Conservation (phyloP, 768 basidiomycete species). For the Vararia minispora region DNA sequence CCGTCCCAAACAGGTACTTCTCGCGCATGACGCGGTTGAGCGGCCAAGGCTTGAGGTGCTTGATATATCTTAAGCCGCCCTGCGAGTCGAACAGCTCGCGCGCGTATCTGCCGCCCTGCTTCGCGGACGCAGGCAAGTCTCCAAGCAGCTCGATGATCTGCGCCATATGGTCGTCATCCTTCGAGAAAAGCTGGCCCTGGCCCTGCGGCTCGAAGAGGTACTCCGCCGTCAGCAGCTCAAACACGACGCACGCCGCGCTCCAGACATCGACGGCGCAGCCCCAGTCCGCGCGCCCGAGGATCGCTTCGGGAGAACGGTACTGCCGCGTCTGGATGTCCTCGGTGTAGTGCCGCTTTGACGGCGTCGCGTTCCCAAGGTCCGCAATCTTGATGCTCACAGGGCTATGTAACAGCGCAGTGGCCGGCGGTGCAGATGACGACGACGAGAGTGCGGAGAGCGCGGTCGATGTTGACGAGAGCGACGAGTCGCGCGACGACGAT, state of each 20-base stretch:
- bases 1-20: constrained; percentile 67
- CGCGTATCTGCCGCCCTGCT: constrained; percentile 78
- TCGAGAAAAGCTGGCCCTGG: constrained; percentile 71
- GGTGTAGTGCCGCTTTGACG: constrained; percentile 81
- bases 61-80: constrained; percentile 67
- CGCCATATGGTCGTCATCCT: constrained; percentile 94
- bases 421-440: constrained; percentile 6
- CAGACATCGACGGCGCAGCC: constrained; percentile 80
- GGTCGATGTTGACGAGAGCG: constrained; percentile 6
- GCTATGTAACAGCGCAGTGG: constrained; percentile 16
- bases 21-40: constrained; percentile 77
- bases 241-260: constrained; percentile 85
- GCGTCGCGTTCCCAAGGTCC: constrained; percentile 90
- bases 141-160: constrained; percentile 90
- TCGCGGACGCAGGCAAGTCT: constrained; percentile 59
- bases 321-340: constrained; percentile 97
- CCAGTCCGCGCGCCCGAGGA: constrained; percentile 82
- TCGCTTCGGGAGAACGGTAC: constrained; percentile 91
- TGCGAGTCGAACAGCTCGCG: constrained; percentile 66
- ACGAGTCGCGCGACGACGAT: constrained; percentile 4
- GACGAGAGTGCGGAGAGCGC: constrained; percentile 4
- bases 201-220: constrained; percentile 87
- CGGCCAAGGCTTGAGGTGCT: constrained; percentile 70
- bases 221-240: constrained; percentile 86
- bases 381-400: constrained; percentile 86